Conservation (phyloP, 768 basidiomycete species). For the Suillus spraguei region DNA sequence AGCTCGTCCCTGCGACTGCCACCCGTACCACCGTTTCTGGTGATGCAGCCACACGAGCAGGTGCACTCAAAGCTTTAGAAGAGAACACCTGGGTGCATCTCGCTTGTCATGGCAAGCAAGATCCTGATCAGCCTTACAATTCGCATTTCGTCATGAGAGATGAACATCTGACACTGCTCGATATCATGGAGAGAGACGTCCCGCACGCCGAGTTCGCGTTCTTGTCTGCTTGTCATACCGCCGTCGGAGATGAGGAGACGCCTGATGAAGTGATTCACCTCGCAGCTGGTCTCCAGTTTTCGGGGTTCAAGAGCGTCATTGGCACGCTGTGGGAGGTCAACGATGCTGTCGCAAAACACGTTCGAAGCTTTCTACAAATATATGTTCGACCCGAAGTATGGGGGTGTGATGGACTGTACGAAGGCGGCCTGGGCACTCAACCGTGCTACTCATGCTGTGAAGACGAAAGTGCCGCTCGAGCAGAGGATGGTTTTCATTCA, state of each 20-base stretch:
- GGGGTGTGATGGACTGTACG: constrained; percentile 1
- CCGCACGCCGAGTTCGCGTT: constrained; percentile 11
- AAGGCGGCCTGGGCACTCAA: constrained; percentile 12
- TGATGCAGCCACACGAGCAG: neutral
- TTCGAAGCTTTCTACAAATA: neutral
- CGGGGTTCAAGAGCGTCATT: constrained; percentile 24
- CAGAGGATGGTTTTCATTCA: constrained; percentile 13
- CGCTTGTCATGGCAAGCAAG: constrained; percentile 22
- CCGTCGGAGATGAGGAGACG: constrained; percentile 16
- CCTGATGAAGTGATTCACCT: constrained; percentile 26
- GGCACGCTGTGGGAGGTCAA: constrained; percentile 25
- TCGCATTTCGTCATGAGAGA: constrained; percentile 9
- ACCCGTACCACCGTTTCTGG: neutral
- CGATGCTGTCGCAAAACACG: constrained; percentile 8
- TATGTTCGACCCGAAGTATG: constrained; percentile 10
- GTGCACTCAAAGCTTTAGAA: neutral
- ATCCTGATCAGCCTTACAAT: constrained; percentile 15
- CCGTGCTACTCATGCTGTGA: neutral
- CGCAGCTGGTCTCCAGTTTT: constrained; percentile 24
- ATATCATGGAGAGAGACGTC: constrained; percentile 5
- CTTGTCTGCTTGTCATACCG: constrained; percentile 29
- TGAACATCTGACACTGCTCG: neutral
- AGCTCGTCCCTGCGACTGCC: constrained; percentile 17
- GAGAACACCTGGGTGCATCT: constrained; percentile 22
- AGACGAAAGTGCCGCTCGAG: constrained; percentile 3